These are phyloP conservation scores for Acanthamoeba royreba DNA, from an alignment of 208 protist genomes.

Conservation along the genomic window DNA sequence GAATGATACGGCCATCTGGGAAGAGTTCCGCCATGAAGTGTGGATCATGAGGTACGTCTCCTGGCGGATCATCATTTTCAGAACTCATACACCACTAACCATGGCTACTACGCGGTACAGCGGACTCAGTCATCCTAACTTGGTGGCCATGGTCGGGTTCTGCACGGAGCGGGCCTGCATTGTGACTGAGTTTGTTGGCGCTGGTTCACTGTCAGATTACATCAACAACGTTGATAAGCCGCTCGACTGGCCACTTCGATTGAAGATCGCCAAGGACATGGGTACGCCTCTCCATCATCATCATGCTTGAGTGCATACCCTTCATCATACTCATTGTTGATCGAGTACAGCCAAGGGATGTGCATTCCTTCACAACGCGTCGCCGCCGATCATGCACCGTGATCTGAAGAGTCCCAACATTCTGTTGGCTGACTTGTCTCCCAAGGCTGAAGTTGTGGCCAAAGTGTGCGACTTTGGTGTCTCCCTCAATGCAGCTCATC, in stretches of 20 bases:
- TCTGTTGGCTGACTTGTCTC: slow-evolving; percentile 26
- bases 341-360: slow-evolving; percentile 24
- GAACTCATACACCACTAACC: no score
- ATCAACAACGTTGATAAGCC: neutral
- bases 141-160: neutral
- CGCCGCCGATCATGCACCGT: slow-evolving; percentile 22
- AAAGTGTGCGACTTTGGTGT: slow-evolving; percentile 41
- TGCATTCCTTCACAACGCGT: neutral
- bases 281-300: neutral
- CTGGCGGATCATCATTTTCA: no score
- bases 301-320: no score
- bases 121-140: neutral
- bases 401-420: slow-evolving; percentile 50
- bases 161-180: neutral
- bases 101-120: neutral
- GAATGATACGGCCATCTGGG: no score
- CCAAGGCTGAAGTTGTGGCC: neutral
- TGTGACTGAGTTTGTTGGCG: slow-evolving; percentile 10
- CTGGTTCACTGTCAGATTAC: neutral
- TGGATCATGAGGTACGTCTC: slow-evolving; percentile 49
- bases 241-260: neutral
- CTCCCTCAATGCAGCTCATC: neutral
- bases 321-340: no score
- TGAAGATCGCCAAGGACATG: slow-evolving; percentile 43
- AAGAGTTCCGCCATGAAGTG: slow-evolving; percentile 42